These are phyloP conservation scores for Lavandula angustifolia DNA, from an alignment of 257 asterid genomes.

Conservation along the genomic window DNA sequence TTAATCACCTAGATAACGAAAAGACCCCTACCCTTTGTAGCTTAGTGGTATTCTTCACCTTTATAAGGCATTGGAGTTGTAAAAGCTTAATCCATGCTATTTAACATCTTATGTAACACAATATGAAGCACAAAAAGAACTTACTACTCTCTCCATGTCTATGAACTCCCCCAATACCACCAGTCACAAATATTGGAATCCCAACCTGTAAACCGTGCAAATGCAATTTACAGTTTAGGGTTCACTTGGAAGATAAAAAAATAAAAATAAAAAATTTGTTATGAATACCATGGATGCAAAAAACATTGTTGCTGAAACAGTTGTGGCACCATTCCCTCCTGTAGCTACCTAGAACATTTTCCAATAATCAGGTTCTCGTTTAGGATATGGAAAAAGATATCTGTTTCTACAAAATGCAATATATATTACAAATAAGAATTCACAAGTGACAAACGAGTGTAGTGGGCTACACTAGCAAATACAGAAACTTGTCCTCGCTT, in stretches of 20 bases:
- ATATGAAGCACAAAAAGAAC: slow-evolving; percentile 32
- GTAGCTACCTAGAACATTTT: slow-evolving; percentile 69
- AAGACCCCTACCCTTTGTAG: background rate
- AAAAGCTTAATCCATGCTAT: slow-evolving; percentile 18
- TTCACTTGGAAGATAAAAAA: slow-evolving; percentile 7
- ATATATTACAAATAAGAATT: slow-evolving; percentile 1
- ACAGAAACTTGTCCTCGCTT: no score
- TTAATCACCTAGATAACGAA: background rate
- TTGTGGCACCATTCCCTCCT: slow-evolving; percentile 87
- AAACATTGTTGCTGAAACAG: slow-evolving; percentile 96
- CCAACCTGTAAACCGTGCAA: slow-evolving; percentile 60
- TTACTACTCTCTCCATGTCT: slow-evolving; percentile 85
- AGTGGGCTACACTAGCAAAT: no score
- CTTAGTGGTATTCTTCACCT: no score
- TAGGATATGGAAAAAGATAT: slow-evolving; percentile 1
- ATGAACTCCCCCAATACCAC: slow-evolving; percentile 98
- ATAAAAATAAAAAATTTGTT: slow-evolving; percentile 17
- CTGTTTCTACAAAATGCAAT: slow-evolving; percentile 11
- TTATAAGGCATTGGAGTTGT: slow-evolving; percentile 5
- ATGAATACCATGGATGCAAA: slow-evolving; percentile 78
- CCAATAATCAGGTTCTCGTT: slow-evolving; percentile 25
- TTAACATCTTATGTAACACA: slow-evolving; percentile 22
- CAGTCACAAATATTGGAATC: slow-evolving; percentile 88
- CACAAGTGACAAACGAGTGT: background rate
- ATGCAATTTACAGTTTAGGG: background rate